Evolutionary conservation across 495 filamentous ascomycete genomes (phyloP), one percentile per base, ranked within the genome.

Genomic region (Hypoxylon subgilvum): DNA sequence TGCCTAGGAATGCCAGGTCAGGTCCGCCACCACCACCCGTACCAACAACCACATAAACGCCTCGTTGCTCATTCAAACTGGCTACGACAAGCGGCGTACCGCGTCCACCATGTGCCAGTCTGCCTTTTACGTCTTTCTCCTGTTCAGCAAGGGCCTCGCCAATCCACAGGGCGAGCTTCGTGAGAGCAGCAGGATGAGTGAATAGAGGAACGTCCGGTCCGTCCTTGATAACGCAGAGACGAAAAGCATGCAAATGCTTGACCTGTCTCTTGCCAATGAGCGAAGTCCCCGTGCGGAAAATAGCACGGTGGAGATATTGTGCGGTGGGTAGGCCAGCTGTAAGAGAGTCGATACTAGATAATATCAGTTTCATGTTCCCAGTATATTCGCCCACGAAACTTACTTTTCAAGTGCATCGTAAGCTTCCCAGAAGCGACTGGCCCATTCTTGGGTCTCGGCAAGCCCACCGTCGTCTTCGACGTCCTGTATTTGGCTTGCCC

Each of bases 161-260:
- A 49, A 97, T 82, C 94, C 94, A 98, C 2, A 96, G 76, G 0
- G 92, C 91, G 7, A 98, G 79, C 71, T 97, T 97, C 2, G 90
- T 93, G 48, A 98, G 74, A 7, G 95, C 95, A 3, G 90, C 89
- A 0, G 94, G 92, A 63, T 96, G 92, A 5, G 87, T 88, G 72
- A 98, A 98, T 6, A 96, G 81, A 32, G 82, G 73, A 4, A 96
- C 88, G 64, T 97, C 94, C 0, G 92, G 90, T 1, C 93, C 90
- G 67, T 97, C 94, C 66, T 95, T 96, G 62, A 98, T 92, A 21
- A 98, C 88, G 7, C 89, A 92, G 78, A 98, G 92, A 30, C 94
- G 89, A 73, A 97, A 98, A 5, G 92, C 88, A 5, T 88, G 85
- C 27, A 98, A 78, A 69, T 96, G 90, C 9, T 89, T 86, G 59